Base-by-base conservation (phyloP, 768 basidiomycete species). In the Russula earlei region DNA sequence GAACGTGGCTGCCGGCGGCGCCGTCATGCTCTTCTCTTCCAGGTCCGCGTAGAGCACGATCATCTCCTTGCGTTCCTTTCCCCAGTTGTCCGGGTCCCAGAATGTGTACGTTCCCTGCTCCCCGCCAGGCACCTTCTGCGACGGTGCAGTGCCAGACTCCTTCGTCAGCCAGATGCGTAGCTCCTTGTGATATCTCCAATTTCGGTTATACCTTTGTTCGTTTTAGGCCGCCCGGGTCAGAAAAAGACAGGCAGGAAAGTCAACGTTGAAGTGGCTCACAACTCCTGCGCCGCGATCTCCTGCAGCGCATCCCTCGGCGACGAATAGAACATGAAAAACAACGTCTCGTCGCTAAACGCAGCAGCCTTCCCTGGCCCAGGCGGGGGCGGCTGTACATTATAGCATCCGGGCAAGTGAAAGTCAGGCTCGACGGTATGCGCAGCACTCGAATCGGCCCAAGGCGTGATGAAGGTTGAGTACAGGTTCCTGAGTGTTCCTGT, bases 271-370 rank as follows among this genome's bases (percentile, higher is more conserved):
- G n/a, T 81, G 85, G 71, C 70, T 41, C 48, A 93, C 90, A 96
- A 74, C 74, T 95, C 93, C 67, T 90, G 86, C 45, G 90, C 89
- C 8, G 93, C 93, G 38, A 91, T 80, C 71, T 96, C 92, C 69
- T 96, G 93, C 54, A 93, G 71, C 41, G 85, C 83, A 72, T 96
- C 93, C 65, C 88, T 75, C 60, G 93, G 91, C 71, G 82, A 83
- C 56, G 89, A 84, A 73, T 95, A 96, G 76, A 96, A 96, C 81
- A 93, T 91, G 77, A 89, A 93, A 70, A 96, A 95, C 20, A 96
- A 73, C 20, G 93, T 95, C 70, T 96, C 93, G 68, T 95, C 93
- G 67, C 85, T 85, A 68, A 96, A 93, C 52, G 84, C 80, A 2
- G 78, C 77, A 19, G 85, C 85, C 72, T 91, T 91, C 60, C 67